These are phyloP conservation scores for Ustilago shanxiensis DNA, from an alignment of 1,284 basidiomycete species.

Conservation along the genomic window DNA sequence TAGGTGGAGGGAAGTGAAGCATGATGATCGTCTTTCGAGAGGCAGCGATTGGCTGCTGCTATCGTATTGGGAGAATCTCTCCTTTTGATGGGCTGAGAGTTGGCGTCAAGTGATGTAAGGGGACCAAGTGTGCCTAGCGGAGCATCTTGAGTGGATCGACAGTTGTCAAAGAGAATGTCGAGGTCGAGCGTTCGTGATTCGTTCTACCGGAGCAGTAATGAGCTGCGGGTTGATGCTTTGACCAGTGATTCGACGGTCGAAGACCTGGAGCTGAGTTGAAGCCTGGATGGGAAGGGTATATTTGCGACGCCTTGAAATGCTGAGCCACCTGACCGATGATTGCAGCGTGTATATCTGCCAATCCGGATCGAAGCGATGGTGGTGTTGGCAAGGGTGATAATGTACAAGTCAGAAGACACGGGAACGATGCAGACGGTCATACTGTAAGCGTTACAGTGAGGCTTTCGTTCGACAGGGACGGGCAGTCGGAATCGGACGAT, in stretches of 20 bases:
- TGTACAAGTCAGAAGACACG: not conserved
- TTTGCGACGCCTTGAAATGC: not conserved
- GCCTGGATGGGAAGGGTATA: not conserved
- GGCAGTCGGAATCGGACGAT: not conserved
- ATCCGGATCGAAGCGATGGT: not conserved
- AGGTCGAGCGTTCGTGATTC: not conserved
- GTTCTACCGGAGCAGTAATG: not conserved
- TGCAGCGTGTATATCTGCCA: conserved; percentile 1
- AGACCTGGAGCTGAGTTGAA: not conserved
- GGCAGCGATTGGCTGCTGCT: not conserved
- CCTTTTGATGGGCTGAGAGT: not conserved
- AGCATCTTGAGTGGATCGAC: not conserved
- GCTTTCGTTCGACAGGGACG: not conserved
- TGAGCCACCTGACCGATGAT: not conserved
- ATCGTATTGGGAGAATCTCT: not conserved
- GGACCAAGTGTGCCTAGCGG: not conserved
- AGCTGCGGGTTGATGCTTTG: not conserved
- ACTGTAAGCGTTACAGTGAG: not conserved
- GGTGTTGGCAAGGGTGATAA: conserved; percentile 1
- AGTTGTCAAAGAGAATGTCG: not conserved
- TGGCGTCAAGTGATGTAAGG: not conserved
- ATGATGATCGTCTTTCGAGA: conserved; percentile 6
- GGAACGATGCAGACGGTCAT: not conserved
- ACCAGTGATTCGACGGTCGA: not conserved
- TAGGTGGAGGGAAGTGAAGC: conserved; percentile 18